Conservation (phyloP, 805 yeast species). For the Myxozyma sirexii region DNA sequence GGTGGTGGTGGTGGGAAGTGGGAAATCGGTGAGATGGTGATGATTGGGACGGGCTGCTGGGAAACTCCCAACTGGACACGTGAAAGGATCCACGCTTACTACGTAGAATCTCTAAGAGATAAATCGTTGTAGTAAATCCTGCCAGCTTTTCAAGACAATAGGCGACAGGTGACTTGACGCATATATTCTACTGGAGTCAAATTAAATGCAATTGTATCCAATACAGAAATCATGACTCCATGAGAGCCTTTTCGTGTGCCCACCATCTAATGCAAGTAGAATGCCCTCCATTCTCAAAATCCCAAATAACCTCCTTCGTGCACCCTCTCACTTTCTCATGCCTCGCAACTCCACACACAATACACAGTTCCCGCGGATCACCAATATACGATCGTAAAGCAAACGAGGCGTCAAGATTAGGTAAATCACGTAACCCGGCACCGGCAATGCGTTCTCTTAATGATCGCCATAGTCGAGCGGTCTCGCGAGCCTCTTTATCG, state of each 20-base stretch:
- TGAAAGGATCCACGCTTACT: no score
- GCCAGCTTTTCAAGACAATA: no score
- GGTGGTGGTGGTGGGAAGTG: not conserved
- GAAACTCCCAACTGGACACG: not conserved
- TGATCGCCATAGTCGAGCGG: conserved; percentile 25
- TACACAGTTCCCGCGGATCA: conserved; percentile 21
- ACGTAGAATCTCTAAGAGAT: no score
- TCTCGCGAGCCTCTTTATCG: conserved; percentile 31
- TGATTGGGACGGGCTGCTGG: not conserved
- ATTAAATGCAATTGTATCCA: not conserved
- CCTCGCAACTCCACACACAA: conserved; percentile 30
- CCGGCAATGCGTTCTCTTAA: conserved; percentile 31
- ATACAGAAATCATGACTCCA: conserved; percentile 16
- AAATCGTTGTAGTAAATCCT: no score
- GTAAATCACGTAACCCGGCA: conserved; percentile 28
- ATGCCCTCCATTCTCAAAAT: conserved; percentile 29
- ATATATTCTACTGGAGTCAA: no score
- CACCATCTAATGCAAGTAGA: conserved; percentile 30
- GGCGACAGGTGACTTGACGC: no score
- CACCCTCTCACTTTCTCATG: conserved; percentile 26
- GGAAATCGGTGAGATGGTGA: not conserved
- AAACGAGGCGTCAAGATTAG: conserved; percentile 26
- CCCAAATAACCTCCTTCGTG: conserved; percentile 19
- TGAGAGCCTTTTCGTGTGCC: conserved; percentile 32
- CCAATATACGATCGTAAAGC: conserved; percentile 15